These are phyloP conservation scores for Tremellales sp. DNA, from an alignment of 1,284 basidiomycete species.

Conservation along the genomic window DNA sequence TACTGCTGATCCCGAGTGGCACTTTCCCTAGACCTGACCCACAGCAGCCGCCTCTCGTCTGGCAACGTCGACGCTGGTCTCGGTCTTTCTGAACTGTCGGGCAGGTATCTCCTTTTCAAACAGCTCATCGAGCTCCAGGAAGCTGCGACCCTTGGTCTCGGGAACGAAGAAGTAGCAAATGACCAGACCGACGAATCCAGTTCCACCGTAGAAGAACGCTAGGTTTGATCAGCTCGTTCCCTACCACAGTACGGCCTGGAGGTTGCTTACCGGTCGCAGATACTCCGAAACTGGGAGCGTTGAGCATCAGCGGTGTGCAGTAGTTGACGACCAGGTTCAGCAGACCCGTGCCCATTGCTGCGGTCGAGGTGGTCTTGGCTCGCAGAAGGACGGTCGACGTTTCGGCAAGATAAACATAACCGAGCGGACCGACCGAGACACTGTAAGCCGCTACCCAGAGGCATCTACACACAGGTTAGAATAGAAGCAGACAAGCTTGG, in stretches of 20 bases:
- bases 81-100: background rate
- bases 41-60: no score
- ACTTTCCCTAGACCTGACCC: no score
- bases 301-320: slow-evolving; percentile 10
- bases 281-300: slow-evolving; percentile 3
- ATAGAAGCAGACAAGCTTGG: background rate
- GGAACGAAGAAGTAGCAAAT: slow-evolving; percentile 14
- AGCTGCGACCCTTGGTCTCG: slow-evolving; percentile 13
- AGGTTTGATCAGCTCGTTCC: background rate
- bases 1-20: no score
- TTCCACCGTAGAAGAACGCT: slow-evolving; percentile 8
- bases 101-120: slow-evolving; percentile 1
- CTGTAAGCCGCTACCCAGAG: slow-evolving; percentile 22
- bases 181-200: slow-evolving; percentile 5
- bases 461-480: background rate
- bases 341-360: slow-evolving; percentile 3
- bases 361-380: slow-evolving; percentile 15
- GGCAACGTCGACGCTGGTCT: background rate
- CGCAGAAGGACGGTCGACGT: slow-evolving; percentile 11
- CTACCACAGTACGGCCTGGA: background rate
- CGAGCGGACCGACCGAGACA: slow-evolving; percentile 17
- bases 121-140: slow-evolving; percentile 11
- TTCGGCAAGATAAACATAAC: slow-evolving; percentile 11
- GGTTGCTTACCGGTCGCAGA: background rate
- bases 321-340: slow-evolving; percentile 14